Base-by-base conservation (phyloP, 1,284 basidiomycete genomes). In the Agaricales sp. region DNA sequence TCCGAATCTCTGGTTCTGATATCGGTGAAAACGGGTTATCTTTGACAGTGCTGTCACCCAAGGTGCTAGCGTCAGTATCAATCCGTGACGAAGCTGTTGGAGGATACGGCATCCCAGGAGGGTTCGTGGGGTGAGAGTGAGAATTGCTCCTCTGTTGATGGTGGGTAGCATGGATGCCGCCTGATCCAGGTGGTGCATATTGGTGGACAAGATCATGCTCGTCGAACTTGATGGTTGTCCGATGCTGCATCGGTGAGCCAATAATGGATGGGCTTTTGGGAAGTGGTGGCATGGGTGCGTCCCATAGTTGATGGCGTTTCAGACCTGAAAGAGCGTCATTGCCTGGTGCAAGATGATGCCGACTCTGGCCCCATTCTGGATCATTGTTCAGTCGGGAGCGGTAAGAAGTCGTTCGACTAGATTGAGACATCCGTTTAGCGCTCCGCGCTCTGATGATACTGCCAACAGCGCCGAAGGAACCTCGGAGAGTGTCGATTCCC, bases 381-480 rank as follows among this genome's bases (percentile, higher is more conserved):
- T 71, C 68, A n/a, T 67, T 64, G 1, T 64, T 54, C 14, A 64
- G 63, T 12, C 66, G 62, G 23, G 65, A 57, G 6, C 64, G 63
- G 12, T 59, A 53, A 54, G 62, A 50, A 3, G 63, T 57, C 6
- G 48, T 51, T 3, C 59, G 64, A 51, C 73, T 78, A 45, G 69
- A 74, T 63, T 82, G 80, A 57, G 82, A 87, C 65, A 80, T 63
- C 47, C 78, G 67, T 48, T 73, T 70, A 19, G 74, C 76, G 55
- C 75, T 87, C 46, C 87, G 75, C 0, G 92, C 92, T 11, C 92
- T 81, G 52, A 94, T 88, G 60, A 96, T 87, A 58, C 86, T 90
- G 2, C 93, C 92, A 47, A 95, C 71, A 0, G 90, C 77, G 2
- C 92, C 90, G 58, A 93, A 92, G 3, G 84, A 85, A n/a, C 91